Evolutionary conservation across 164 flowering plant species (phyloP), one percentile per base, ranked within the genome.

Genomic region (Tinospora cordifolia): DNA sequence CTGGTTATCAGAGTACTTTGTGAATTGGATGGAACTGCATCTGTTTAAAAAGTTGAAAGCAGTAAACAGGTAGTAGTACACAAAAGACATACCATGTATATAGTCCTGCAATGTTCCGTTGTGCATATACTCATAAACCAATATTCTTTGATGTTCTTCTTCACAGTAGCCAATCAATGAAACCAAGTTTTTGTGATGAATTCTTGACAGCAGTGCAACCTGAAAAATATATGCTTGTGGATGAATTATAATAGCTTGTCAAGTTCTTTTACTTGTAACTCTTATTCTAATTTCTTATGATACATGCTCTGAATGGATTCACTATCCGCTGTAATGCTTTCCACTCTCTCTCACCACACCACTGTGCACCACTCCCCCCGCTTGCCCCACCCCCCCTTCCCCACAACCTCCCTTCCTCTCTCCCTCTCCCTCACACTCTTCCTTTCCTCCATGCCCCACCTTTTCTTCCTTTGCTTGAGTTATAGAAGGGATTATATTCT

Each of bases 61-160:
- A 10, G 8, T 2, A 27, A 17, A 15, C 21, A 4, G 19, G 7
- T 30, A 36, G 36, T 59, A n/a, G 8, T 62, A 14, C 17, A 60
- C 10, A 21, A 65, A 65, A 66, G 59, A 5, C 76, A 75, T 49
- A 93, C 98, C 93, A 72, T 86, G 86, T 76, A 94, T 78, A 78
- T 83, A 93, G 79, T 94, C 95, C 67, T 88, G 73, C 77, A 94
- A 76, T 63, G 96, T 88, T 68, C 97, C 96, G 68, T 94, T 94
- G 83, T 94, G 98, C 98, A 94, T 91, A 75, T 88, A 94, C 81
- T 92, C 99, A 51, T 94, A 94, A 36, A 94, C 97, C 76, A 94
- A 83, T 67, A 90, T 83, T 38, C 86, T 71, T 62, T 88, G 91
- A 40, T 86, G 75, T 47, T 75, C 87, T 79, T 94, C 97, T 78